Evolutionary conservation across 2,329 filamentous ascomycete genomes (phyloP), one percentile per base, ranked within the genome.

Genomic region (Thelonectria discophora): DNA sequence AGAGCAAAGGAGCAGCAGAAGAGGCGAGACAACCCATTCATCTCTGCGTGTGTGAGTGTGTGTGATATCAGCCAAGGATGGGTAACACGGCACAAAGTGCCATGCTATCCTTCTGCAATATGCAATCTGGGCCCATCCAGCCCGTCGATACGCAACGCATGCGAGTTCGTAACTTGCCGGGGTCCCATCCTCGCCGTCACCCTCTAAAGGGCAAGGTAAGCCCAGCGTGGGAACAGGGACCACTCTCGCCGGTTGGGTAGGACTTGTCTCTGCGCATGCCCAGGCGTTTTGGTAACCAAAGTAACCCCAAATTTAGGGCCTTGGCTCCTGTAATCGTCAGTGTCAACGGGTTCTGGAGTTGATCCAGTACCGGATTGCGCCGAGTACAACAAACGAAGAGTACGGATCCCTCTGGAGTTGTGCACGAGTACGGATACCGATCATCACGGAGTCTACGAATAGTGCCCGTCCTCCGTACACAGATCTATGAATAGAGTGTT

Each of bases 71-170:
- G 40, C n/a, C n/a, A 43, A 53, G 27, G 46, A 51, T 55, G 32
- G 57, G 57, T 51, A 54, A 40, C 51, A 55, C 57, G 57, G 51
- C 51, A 60, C 57, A 46, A 39, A 51, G 54, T 51, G 27, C 40
- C 51, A 54, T 60, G 34, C 50, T 27, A 46, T 20, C 40, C 43
- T 49, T 59, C 37, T 55, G 51, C 57, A 55, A 51, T 55, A 34
- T 60, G 53, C 53, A 48, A 55, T 48, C 43, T 39, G 53, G 53
- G 46, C 53, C 43, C 53, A 30, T 30, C 27, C 27, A 30, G 27
- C 8, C 27, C 27, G 8, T 48, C 45, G 53, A 55, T 55, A 55
- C 43, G 30, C 53, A 40, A 55, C 42, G 30, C 52, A 40, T 48
- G 53, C 32, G 9, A 21, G 53, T 55, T 55, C 54, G 54, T 56